Evolutionary conservation across 257 asterid genomes (phyloP), one percentile per base, ranked within the genome.

Genomic region (Gardenia jasminoides): DNA sequence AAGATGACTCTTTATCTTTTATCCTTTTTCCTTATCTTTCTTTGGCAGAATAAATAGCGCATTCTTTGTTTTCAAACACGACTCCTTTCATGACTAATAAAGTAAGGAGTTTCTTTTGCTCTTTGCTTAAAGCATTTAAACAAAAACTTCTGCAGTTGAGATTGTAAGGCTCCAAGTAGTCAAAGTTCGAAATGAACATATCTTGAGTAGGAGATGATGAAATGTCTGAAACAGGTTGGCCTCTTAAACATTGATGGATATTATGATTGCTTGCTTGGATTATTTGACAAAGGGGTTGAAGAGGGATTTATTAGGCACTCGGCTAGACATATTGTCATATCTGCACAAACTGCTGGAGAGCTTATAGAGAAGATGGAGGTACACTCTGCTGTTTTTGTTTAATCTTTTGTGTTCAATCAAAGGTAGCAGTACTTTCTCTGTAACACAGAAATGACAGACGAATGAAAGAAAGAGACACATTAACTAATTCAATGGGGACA

Each of bases 351-450:
- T 70, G 81, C 91, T 71, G 79, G 36, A 80, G 92, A 88, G 79
- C 88, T 90, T 36, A 73, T 90, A 79, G 59, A 84, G 67, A 87
- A 90, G 83, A 90, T 90, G 91, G 90, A 90, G 92, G 92, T 88
- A 86, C 24, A 62, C 36, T 10, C 41, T 33, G 52, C 3, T 33
- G 12, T 7, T 33, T 6, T 11, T 6, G 3, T 31, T 24, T 24
- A 61, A 3, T 8, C 30, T 12, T 61, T 61, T 61, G 33, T 61
- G 67, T 61, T 61, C 36, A 26, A 61, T 61, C 36, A 61, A 26
- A n/a, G 36, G n/a, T 3, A 6, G n/a, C 67, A n/a, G 17, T 3
- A 26, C 33, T 61, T 61, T 59, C 66, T 24, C 12, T 7, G 7
- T 24, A n/a, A 59, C 24, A 59, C 33, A n/a, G 28, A 61, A n/a